Base-by-base conservation (phyloP, 768 basidiomycete genomes). In the Rhizopogon vinicolor region DNA sequence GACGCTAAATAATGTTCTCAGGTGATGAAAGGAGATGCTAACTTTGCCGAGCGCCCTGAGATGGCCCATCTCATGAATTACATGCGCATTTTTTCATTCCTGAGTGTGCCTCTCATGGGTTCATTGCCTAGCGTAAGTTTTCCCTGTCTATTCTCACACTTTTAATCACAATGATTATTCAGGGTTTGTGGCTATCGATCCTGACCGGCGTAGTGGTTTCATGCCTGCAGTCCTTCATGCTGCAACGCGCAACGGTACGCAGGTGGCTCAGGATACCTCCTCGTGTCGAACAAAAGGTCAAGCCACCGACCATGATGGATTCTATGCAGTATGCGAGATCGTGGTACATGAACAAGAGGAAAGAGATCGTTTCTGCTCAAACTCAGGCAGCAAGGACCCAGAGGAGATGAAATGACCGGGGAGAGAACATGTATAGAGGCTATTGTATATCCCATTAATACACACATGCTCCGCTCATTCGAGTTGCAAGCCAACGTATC, bases 1-100 rank as follows among this genome's bases (percentile, higher is more conserved):
- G 28, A 40, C 12, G 16, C 46, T 49, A 55, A 52, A 61, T 51
- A 44, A 41, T 29, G 40, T 35, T 41, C 9, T 54, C 31, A 77
- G 77, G 48, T 78, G 52, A 68, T 73, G 78, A 83, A 72, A 62
- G 72, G 78, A 75, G 78, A 82, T 62, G 68, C 82, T 71, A 73
- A 86, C 76, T 69, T 80, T 70, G 60, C 73, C 54, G 60, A 77
- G 44, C 73, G 74, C 62, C 81, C 80, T n/a, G 69, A 71, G 39
- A 78, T 84, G 70, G 80, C 78, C 7, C 91, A 93, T 63, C 61
- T 84, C 44, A 80, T 86, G 77, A 91, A 91, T 63, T 66, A 73
- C 39, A 75, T 93, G 66, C 82, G 84, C 2, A 60, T 86, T 19
- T 64, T 84, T n/a, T 78, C 83, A 9, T 52, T 87, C 44, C 59